Base-by-base conservation (phyloP, 768 basidiomycete species). In the Inosperma sp. region DNA sequence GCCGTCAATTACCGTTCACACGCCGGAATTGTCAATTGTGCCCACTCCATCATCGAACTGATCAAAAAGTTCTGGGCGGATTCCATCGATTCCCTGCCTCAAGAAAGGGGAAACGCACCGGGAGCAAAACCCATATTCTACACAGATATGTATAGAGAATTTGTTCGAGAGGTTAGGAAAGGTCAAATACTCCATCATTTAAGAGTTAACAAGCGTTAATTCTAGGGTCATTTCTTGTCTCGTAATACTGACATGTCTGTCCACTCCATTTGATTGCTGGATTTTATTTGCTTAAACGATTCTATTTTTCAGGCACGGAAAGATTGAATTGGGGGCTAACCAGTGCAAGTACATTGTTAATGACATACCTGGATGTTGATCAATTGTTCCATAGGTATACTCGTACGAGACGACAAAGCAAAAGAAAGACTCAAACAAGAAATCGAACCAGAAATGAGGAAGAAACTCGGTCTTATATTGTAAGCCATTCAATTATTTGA, bases 1-100 rank as follows among this genome's bases (percentile, higher is more conserved):
- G 65, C 75, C 0, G 67, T 76, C 42, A 88, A 88, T 58, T 87
- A 84, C 56, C 77, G 86, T 5, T 86, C 84, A 0, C 84, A 87
- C 58, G 77, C 76, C 0, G 87, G 87, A 2, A 88, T 88, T 35
- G 80, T 88, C n/a, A 72, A 82, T 39, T 85, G 82, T 56, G 86
- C 86, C 0, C 77, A 81, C 45, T 77, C 76, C 0, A 66, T 87
- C 21, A 76, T 88, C 4, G 75, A 81, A n/a, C 63, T 88, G 1
- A 79, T 88, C 12, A 74, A 68, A 13, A 59, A 56, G 7, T 82
- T 82, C 50, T 88, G 84, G 81, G 81, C 82, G 0, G 64, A 82
- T 56, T 68, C 82, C 0, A 85, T 88, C 21, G 86, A 88, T 59
- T 56, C 55, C 2, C 72, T 88, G 13, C 68, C 68, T 7, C 73